Evolutionary conservation across 176 grass and related monocot species (phyloP).

Genomic region (Elymus sibiricus): DNA sequence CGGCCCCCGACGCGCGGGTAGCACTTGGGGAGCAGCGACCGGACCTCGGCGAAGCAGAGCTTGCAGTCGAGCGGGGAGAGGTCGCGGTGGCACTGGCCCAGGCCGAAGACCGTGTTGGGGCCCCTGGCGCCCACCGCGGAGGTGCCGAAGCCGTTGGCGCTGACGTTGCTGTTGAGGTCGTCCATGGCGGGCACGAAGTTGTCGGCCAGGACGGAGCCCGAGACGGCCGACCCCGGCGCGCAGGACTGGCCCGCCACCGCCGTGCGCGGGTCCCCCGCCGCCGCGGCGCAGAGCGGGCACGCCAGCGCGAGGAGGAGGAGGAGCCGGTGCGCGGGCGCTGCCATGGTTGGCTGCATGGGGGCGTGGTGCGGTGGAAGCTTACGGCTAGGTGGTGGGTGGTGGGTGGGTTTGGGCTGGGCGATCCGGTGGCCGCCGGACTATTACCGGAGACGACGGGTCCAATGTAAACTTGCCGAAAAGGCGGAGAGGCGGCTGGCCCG

Average conservation of each 20-base stretch:
- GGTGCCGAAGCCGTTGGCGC: conserved; percentile 57
- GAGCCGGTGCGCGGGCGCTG: neutral
- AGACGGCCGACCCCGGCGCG: conserved; percentile 21
- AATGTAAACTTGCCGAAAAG: neutral
- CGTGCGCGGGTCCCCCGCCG: conserved; percentile 40
- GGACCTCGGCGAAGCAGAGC: conserved; percentile 78
- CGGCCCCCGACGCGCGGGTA: conserved; percentile 59
- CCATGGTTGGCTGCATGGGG: neutral
- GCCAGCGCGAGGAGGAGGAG: neutral
- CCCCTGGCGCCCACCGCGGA: conserved; percentile 29
- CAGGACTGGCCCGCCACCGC: conserved; percentile 40
- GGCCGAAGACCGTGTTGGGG: conserved; percentile 59
- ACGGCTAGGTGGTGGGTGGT: neutral
- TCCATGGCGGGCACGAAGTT: conserved; percentile 85
- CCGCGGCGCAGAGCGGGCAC: conserved; percentile 4
- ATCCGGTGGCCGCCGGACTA: neutral
- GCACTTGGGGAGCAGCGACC: conserved; percentile 78
- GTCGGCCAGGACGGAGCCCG: conserved; percentile 32
- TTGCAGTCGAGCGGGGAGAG: conserved; percentile 64
- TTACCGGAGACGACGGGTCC: neutral
- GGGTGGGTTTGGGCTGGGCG: neutral
- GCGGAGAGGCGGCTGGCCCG: neutral
- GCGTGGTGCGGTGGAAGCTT: neutral
- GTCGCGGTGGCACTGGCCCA: conserved; percentile 74
- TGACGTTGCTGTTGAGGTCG: conserved; percentile 59